These are phyloP conservation scores for Trichocomaceae sp. DNA, from an alignment of 2,329 filamentous ascomycete species.

Conservation along the genomic window DNA sequence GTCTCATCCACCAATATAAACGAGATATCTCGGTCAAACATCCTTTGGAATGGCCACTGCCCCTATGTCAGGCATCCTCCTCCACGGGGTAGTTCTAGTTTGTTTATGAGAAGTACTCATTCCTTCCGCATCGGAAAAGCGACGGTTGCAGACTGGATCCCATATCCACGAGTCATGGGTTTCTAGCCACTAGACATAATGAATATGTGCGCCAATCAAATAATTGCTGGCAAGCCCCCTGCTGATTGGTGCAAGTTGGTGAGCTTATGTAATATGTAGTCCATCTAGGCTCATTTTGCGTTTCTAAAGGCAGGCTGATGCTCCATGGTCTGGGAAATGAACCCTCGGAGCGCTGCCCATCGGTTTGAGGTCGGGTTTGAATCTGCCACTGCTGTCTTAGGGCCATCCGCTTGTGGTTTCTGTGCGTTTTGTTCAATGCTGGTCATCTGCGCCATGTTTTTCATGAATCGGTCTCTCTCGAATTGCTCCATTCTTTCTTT, in stretches of 20 bases:
- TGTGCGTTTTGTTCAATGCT: slow-evolving; percentile 26
- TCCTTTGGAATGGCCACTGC: not conserved
- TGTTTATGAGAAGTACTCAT: not conserved
- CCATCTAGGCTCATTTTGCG: slow-evolving; percentile 1
- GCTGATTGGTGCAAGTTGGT: not conserved
- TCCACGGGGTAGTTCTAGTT: not conserved
- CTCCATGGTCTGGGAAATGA: slow-evolving; percentile 84
- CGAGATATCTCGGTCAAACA: not conserved
- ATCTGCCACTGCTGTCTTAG: slow-evolving; percentile 15
- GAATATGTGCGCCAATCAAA: not conserved
- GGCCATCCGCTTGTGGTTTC: slow-evolving; percentile 18
- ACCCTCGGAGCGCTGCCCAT: slow-evolving; percentile 75
- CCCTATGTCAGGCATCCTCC: not conserved
- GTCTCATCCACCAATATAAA: too few species aligned
- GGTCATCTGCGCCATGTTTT: slow-evolving; percentile 71
- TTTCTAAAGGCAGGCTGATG: slow-evolving; percentile 68
- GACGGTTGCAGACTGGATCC: not conserved
- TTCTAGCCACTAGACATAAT: not conserved
- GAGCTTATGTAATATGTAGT: not conserved
- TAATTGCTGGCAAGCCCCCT: not conserved
- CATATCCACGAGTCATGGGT: not conserved
- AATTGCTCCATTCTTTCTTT: slow-evolving; percentile 72
- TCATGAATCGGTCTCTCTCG: slow-evolving; percentile 78
- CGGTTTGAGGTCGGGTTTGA: slow-evolving; percentile 46
- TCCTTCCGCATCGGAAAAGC: not conserved